These are phyloP conservation scores for Dimocarpus longan DNA, from an alignment of 345 rosid species.

Conservation along the genomic window DNA sequence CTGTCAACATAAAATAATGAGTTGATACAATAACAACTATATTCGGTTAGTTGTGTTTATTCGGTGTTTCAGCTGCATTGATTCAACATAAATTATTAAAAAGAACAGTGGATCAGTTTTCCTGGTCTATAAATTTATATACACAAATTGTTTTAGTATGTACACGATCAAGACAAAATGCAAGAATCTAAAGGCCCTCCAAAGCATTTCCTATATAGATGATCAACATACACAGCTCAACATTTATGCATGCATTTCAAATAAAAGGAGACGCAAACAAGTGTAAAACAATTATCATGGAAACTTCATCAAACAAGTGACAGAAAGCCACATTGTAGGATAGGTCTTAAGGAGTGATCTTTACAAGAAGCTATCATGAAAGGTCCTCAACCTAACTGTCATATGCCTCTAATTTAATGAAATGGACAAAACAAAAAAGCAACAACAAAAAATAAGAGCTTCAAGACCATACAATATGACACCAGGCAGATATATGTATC, in stretches of 20 bases:
- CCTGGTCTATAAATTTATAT: background rate
- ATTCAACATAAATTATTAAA: background rate
- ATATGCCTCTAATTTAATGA: background rate
- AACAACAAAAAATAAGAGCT: background rate
- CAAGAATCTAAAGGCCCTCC: background rate
- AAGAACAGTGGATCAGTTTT: background rate
- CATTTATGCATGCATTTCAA: background rate
- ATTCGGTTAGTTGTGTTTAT: background rate
- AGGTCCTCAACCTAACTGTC: background rate
- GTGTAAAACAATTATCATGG: background rate
- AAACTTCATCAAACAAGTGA: background rate
- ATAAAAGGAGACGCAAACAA: background rate
- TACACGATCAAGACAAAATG: background rate
- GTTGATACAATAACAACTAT: background rate
- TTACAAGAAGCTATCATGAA: slow-evolving; percentile 6
- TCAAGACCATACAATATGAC: background rate
- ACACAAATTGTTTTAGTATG: background rate
- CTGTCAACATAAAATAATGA: background rate
- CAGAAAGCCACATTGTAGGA: background rate
- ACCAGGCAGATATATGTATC: background rate
- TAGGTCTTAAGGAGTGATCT: background rate
- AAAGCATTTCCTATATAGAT: background rate
- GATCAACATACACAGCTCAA: background rate
- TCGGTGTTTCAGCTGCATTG: background rate
- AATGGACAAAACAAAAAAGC: background rate